A percentile compares a stretch with the other conserved stretches of the same genome.
Conservation (phyloP, 1,284 basidiomycete species). For the Takashimella koratensis region DNA sequence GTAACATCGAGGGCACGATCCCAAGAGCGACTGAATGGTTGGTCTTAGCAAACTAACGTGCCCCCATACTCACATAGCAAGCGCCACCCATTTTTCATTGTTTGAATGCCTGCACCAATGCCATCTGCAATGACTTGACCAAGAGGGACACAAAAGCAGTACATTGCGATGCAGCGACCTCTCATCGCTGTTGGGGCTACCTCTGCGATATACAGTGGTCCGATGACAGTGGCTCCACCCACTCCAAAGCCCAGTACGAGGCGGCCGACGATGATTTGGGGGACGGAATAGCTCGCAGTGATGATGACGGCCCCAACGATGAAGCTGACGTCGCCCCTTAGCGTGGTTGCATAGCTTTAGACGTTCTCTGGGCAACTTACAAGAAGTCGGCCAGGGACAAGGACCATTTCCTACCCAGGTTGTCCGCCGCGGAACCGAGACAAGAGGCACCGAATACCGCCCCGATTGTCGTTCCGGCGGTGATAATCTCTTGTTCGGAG, state of each 20-base stretch:
- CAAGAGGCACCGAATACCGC: too few relatives aligned
- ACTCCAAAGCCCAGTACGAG: constrained; percentile 48
- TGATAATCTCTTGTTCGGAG: constrained; percentile 71
- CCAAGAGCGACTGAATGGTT: constrained; percentile 49
- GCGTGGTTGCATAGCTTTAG: constrained; percentile 37
- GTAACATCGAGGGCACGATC: constrained; percentile 40
- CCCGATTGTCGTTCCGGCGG: too few relatives aligned
- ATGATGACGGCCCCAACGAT: constrained; percentile 52
- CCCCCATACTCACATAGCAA: too few relatives aligned
- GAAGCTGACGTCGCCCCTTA: constrained; percentile 72
- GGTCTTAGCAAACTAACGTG: too few relatives aligned
- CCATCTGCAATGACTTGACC: constrained; percentile 48
- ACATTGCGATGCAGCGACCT: constrained; percentile 46
- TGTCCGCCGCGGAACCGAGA: too few relatives aligned
- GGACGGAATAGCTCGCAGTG: constrained; percentile 40
- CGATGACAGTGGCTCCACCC: constrained; percentile 43
- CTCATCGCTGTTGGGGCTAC: constrained; percentile 45
- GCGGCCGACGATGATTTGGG: constrained; percentile 44
- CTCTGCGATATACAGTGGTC: constrained; percentile 48
- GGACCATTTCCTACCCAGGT: constrained; percentile 10
- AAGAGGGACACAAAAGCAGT: too few relatives aligned
- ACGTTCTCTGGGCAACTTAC: constrained; percentile 5
- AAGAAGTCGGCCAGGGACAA: constrained; percentile 13
- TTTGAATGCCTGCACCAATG: constrained; percentile 45
- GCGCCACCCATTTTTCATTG: constrained; percentile 22